Evolutionary conservation across 352 stramenopile genomes (phyloP), one percentile per base, ranked within the genome.

Genomic region (Phytopythium helicoides): DNA sequence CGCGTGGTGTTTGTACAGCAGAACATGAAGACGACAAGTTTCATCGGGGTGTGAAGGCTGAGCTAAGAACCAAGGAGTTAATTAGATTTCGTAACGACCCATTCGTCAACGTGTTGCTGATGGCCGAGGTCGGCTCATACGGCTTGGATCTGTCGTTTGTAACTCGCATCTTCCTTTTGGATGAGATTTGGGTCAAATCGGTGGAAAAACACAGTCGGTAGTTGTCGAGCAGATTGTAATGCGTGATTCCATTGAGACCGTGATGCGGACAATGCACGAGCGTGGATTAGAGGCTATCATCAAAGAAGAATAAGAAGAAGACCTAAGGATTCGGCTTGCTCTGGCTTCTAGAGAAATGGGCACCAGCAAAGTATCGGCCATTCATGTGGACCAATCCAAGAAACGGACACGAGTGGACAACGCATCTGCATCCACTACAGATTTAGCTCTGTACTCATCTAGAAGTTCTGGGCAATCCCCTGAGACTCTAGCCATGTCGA

Each of bases 71-170:
- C 67, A 57, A 79, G 21, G 53, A 84, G 9, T 51, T 94, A 3
- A 54, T 70, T 19, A 54, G 54, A 18, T 95, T 95, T 51, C 64
- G 67, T 28, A 60, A 75, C 18, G 64, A 92, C 58, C 67, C 77
- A 14, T 68, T 81, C 42, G 68, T 89, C 31, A 96, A 96, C 47
- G 86, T 98, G 16, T 78, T 99, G 38, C 68, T 99, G 11, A 66
- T 99, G 21, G 92, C 79, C 0, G 96, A 97, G 36, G 86, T 98
- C 54, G 97, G 96, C 1, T 96, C 84, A n/a, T 86, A 97, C 50
- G 97, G 97, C 12, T 81, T 99, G 42, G 95, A 99, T 58, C 70
- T 99, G 11, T 98, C 89, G 37, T 99, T 99, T 73, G 93, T 98
- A 19, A 99, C 96, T 19, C 94, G 99, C 66, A 97, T 99, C n/a